Conservation (phyloP, 441 rosid species). For the Erysimum cheiri region DNA sequence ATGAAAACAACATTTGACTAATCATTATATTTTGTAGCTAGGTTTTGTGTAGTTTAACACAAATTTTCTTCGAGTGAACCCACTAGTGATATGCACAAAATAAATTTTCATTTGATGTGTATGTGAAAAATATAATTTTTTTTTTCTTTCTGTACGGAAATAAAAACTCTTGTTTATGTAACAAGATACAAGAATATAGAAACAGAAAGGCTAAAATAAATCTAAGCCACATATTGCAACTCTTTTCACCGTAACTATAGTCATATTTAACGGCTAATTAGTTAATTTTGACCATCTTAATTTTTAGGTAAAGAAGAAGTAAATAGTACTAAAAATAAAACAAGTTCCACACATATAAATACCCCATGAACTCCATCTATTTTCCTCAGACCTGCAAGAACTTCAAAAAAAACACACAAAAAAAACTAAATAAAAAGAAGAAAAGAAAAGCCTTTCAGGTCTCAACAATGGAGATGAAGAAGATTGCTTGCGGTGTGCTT, state of each 20-base stretch:
- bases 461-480: conserved; percentile 70
- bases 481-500: conserved; percentile 61
- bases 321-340: conserved; percentile 31
- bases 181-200: conserved; percentile 29
- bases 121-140: not conserved
- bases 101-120: not conserved
- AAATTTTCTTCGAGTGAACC: not conserved
- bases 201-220: conserved; percentile 30
- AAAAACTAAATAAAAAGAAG: conserved; percentile 26
- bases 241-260: conserved; percentile 39
- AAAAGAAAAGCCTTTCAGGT: conserved; percentile 43
- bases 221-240: conserved; percentile 33
- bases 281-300: conserved; percentile 28
- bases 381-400: conserved; percentile 50
- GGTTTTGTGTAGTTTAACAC: conserved; percentile 7
- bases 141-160: not conserved
- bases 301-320: not conserved
- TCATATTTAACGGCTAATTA: conserved; percentile 14
- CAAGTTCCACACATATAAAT: conserved; percentile 34
- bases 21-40: not conserved
- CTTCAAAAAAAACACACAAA: conserved; percentile 22
- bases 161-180: not conserved
- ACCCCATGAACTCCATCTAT: conserved; percentile 6
- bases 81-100: not conserved
- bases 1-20: not conserved